Conservation (phyloP, 371 early-diverging fungal genomes). For the Mortierella sp. region DNA sequence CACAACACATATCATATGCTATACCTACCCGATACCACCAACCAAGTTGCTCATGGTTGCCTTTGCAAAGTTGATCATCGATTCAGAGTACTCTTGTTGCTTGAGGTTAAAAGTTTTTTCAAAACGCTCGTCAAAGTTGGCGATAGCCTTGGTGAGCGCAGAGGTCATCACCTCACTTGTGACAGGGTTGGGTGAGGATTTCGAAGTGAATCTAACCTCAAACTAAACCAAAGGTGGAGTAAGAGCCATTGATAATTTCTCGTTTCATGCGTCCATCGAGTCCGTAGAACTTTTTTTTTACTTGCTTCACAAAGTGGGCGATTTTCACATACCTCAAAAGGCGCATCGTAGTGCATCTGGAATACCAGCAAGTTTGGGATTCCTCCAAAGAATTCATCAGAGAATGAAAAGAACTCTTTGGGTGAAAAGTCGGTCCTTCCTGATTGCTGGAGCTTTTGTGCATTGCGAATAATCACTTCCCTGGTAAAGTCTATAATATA, state of each 20-base stretch:
- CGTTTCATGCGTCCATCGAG: background rate
- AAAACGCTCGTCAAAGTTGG: slow-evolving; percentile 80
- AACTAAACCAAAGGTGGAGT: slow-evolving; percentile 58
- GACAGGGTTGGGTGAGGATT: slow-evolving; percentile 49
- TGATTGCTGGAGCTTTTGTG: slow-evolving; percentile 6
- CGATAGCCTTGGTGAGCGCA: slow-evolving; percentile 38
- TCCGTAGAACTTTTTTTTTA: background rate
- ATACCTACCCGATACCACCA: slow-evolving; percentile 89
- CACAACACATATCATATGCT: background rate
- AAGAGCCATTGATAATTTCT: background rate
- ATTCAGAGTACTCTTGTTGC: slow-evolving; percentile 71
- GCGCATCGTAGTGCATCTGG: slow-evolving; percentile 69
- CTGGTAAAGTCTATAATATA: slow-evolving; percentile 13
- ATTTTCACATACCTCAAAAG: slow-evolving; percentile 66
- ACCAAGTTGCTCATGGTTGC: slow-evolving; percentile 85
- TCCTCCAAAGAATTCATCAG: slow-evolving; percentile 13
- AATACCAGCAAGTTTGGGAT: slow-evolving; percentile 64
- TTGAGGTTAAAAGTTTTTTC: slow-evolving; percentile 78
- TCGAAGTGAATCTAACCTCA: slow-evolving; percentile 70
- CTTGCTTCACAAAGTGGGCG: background rate
- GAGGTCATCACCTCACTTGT: slow-evolving; percentile 34
- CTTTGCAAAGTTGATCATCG: slow-evolving; percentile 80
- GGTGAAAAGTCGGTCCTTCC: slow-evolving; percentile 14
- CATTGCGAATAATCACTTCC: slow-evolving; percentile 23
- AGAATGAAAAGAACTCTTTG: slow-evolving; percentile 24